Base-by-base conservation (phyloP, 805 yeast species). In the Metschnikowia shivogae region DNA sequence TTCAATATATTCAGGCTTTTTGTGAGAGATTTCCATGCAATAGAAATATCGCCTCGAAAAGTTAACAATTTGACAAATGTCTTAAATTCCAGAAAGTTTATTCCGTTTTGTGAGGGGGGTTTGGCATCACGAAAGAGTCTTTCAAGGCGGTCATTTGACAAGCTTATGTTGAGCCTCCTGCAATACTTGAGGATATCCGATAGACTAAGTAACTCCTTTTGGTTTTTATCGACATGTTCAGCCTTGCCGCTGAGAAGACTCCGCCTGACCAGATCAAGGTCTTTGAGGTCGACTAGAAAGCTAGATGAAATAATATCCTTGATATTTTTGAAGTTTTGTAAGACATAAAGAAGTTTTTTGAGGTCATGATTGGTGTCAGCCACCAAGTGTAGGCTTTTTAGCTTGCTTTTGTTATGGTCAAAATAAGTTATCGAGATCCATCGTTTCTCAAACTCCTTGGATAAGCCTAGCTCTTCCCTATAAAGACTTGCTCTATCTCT, bases 401-500 rank as follows among this genome's bases (percentile, higher is more conserved):
- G 68, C 59, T 84, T 86, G 42, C 77, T 72, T 44, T 76, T 80
- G 5, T 77, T 70, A 6, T 75, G 72, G 50, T 79, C 76, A 45
- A 73, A 77, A 59, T 88, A 92, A 10, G 89, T 79, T 28, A 92
- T 77, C 0, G 96, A 83, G 0, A 88, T 74, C 99, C 99, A 92
- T 7, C 78, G 64, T 10, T 72, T 68, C 36, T 81, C 80, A 43
- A 75, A 77, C 41, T 84, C 89, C 30, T 79, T 68, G 1, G 89
- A 77, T 1, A 89, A 76, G 31, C 84, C 82, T 53, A 87, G 78
- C 62, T 89, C 96, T 58, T 90, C 96, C 48, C 96, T 68, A 59
- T 89, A 92, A 53, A 88, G 87, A 30, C 77, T 75, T 1, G 97
- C 97, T 55, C 85, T 87, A 17, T 74, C 76, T 3, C 83, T 87